These are phyloP conservation scores for bread wheat (Triticum aestivum) DNA, from an alignment of 176 grass and related monocot species.

Conservation along the genomic window DNA sequence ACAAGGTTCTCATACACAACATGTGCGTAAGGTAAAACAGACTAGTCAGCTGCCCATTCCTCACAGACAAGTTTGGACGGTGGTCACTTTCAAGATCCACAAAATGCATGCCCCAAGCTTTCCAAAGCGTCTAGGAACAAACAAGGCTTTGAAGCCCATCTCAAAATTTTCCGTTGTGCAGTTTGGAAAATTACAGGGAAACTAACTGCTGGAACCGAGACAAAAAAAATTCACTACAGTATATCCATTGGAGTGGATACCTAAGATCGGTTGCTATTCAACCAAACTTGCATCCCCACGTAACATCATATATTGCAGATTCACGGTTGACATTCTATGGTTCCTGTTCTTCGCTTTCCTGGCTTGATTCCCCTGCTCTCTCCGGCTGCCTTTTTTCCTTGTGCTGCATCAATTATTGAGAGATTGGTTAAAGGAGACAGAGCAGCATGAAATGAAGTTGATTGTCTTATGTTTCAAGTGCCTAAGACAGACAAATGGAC, in stretches of 20 bases:
- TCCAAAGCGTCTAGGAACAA: too few species aligned
- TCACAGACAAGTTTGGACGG: background rate
- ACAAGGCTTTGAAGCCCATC: too few species aligned
- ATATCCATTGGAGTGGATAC: slow-evolving; percentile 1
- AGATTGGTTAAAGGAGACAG: background rate
- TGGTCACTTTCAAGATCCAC: background rate
- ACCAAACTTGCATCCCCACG: slow-evolving; percentile 5
- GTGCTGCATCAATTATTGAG: slow-evolving; percentile 26
- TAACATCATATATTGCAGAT: background rate
- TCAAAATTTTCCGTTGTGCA: background rate
- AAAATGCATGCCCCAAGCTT: too few species aligned
- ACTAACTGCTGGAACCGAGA: background rate
- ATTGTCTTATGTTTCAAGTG: background rate
- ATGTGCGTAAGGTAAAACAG: background rate
- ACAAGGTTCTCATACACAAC: background rate
- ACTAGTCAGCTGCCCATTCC: background rate
- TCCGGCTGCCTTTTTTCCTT: slow-evolving; percentile 26
- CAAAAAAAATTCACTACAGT: background rate
- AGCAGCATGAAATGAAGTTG: background rate
- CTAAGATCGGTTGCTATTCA: background rate
- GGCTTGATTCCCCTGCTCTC: slow-evolving; percentile 26
- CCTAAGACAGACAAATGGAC: background rate
- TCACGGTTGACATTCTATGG: background rate
- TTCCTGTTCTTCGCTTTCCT: slow-evolving; percentile 18
- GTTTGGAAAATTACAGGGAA: background rate